A percentile compares a stretch with the other conserved stretches of the same genome.
phyloP scores from a whole-genome alignment of 768 basidiomycete species.

The Collybia mongolica region DNA sequence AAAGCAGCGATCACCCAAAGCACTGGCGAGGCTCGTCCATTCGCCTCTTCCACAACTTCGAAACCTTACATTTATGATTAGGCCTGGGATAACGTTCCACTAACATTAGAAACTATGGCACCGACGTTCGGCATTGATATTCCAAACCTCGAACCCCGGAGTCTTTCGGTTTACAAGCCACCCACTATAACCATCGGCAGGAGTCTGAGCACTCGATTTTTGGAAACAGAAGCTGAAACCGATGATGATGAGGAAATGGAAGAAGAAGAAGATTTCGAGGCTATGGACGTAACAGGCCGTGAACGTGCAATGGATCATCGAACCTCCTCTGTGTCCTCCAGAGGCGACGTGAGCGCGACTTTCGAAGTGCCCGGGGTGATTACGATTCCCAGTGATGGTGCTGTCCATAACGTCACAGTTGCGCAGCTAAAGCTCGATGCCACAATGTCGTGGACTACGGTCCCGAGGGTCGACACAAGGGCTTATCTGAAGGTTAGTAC shows the following conservation, averaged over 20 bases:
- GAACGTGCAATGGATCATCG: too few relatives aligned
- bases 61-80: slow-evolving; percentile 7
- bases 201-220: neutral
- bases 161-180: slow-evolving; percentile 3
- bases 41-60: neutral
- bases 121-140: slow-evolving; percentile 34
- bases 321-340: slow-evolving; percentile 27
- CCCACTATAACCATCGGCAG: neutral
- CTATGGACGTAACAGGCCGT: too few relatives aligned
- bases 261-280: neutral
- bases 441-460: slow-evolving; percentile 37
- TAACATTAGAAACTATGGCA: slow-evolving; percentile 36
- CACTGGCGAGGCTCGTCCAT: slow-evolving; percentile 35
- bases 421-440: slow-evolving; percentile 34
- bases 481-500: slow-evolving; percentile 35
- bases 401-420: slow-evolving; percentile 40
- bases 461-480: slow-evolving; percentile 29
- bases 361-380: slow-evolving; percentile 41
- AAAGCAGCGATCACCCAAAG: slow-evolving; percentile 36
- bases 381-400: slow-evolving; percentile 38
- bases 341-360: slow-evolving; percentile 37
- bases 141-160: slow-evolving; percentile 32
- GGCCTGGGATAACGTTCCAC: slow-evolving; percentile 37
- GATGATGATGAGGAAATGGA: neutral
- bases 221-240: neutral